Evolutionary conservation across 2,329 filamentous ascomycete genomes (phyloP), one percentile per base, ranked within the genome.

Genomic region (Colletotrichum tropicale): DNA sequence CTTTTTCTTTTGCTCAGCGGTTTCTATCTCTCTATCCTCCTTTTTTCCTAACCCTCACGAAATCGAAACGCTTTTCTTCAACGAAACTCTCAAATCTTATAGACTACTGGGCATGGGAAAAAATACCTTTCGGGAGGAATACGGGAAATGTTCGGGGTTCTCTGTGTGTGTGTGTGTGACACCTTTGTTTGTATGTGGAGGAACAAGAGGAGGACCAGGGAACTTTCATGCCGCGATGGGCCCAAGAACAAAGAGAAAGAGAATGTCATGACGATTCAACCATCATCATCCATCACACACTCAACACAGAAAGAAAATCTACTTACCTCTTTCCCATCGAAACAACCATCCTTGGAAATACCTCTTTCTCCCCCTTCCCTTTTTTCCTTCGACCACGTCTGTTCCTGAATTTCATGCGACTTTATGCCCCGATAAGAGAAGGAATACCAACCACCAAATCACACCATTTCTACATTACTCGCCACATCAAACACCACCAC

Each of bases 371-470:
- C 26, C n/a, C 28, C 15, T 32, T 43, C 6, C 6, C 32, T 38
- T n/a, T 24, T 58, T 43, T 18, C 21, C 6, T 36, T 32, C 9
- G 36, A 24, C 32, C 26, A 38, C 36, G n/a, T 48, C 21, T 52
- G 18, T 34, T 30, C 43, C 56, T 52, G 32, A 16, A 16, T 52
- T 71, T 55, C 24, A 61, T 66, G 64, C 28, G 52, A 71, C 32
- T 48, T 75, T 61, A 72, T 62, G 72, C 38, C 68, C 68, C 55
- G 52, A 65, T 26, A 75, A 72, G 62, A 56, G 69, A 62, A 75
- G 72, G 69, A 72, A 24, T 70, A 36, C 26, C 34, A 36, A 36
- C 26, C 21, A 48, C 21, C 36, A 52, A 21, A 52, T 6, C 38
- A 48, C 38, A 52, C 43, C n/a, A 21, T 48, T 38, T 48, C 48